Percentiles rank a stretch among this genome's conserved stretches.
phyloP scores from a whole-genome alignment of 371 early-diverging fungal genomes.

The Mortierella sp. region DNA sequence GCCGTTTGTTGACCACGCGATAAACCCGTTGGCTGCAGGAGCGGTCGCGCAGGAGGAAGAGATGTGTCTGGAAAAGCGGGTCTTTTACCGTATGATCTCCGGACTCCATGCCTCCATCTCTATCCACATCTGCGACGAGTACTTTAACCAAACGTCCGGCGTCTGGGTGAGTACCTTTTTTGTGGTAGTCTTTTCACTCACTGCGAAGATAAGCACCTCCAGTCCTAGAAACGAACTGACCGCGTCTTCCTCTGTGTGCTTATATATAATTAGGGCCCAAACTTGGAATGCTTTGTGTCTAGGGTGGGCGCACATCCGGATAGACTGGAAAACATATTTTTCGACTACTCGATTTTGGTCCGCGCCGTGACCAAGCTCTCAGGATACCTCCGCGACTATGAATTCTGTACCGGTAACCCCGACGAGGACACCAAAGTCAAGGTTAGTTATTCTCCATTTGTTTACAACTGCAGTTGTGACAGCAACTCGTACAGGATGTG shows the following conservation, averaged over 20 bases:
- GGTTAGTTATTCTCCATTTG: slow-evolving; percentile 22
- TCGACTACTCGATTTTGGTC: slow-evolving; percentile 86
- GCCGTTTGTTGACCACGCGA: background rate
- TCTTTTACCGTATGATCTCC: slow-evolving; percentile 59
- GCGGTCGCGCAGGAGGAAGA: background rate
- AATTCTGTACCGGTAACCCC: slow-evolving; percentile 67
- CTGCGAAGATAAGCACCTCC: too few relatives aligned
- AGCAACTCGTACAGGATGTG: background rate
- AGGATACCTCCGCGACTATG: slow-evolving; percentile 77
- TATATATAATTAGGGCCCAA: slow-evolving; percentile 66
- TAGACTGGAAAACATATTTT: slow-evolving; percentile 92
- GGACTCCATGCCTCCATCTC: slow-evolving; percentile 21
- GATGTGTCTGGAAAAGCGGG: slow-evolving; percentile 77
- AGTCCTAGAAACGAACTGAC: too few relatives aligned
- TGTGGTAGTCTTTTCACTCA: background rate
- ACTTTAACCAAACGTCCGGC: slow-evolving; percentile 23
- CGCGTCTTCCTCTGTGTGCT: too few relatives aligned
- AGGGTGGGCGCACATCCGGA: slow-evolving; percentile 91
- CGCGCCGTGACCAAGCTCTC: slow-evolving; percentile 86
- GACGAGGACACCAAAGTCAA: slow-evolving; percentile 66
- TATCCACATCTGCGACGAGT: slow-evolving; percentile 20
- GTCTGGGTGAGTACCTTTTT: slow-evolving; percentile 10
- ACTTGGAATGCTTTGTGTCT: slow-evolving; percentile 88
- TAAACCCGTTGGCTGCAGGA: slow-evolving; percentile 6
- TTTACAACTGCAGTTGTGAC: background rate